Base-by-base conservation (phyloP, 2,329 filamentous ascomycete species). In the Lizonia empirigonia region DNA sequence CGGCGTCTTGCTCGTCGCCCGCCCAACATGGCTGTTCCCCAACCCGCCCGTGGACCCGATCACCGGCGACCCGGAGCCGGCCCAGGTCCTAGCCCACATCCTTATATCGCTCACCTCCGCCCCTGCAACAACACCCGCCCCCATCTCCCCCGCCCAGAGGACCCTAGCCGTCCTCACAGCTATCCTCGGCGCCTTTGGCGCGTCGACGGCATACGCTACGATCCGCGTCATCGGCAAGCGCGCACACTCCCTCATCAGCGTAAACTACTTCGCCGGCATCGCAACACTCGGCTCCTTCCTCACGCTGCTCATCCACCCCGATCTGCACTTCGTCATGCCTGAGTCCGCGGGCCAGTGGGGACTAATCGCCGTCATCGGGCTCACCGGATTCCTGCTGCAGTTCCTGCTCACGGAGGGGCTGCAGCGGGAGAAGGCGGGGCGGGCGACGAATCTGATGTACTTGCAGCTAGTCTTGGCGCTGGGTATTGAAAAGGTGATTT, bases 1-100 rank as follows among this genome's bases (percentile, higher is more conserved):
- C 0, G 91, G 91, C 1, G 90, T 96, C 1, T 77, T 95, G 6
- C 78, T 96, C 49, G 94, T 96, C 58, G 90, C 91, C 0, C 83
- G 85, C 15, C 91, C 90, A 1, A 74, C 77, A 0, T 80, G 80
- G 4, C 67, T 87, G 5, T 83, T 87, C 48, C 56, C 46, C 13
- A 50, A 32, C 7, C 42, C 50, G 2, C 51, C 60, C 5, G 24
- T 52, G 8, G 50, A 56, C 40, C 68, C 71, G 2, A 54, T 58
- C 35, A 66, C 69, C 29, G 71, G 72, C 46, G 65, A 74, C 20
- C 62, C 71, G 33, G 51, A 58, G 10, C 37, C 53, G 1, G 29
- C 44, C 13, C 9, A 19, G 4, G 18, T 20, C 8, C 7, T 30
- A 4, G 22, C 69, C 75, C 8, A 4, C 15, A 32, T 44, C 5